A percentile compares a stretch with the other conserved stretches of the same genome.
These are phyloP conservation scores for Sedum album DNA, from an alignment of 164 flowering plant species.

Conservation along the genomic window DNA sequence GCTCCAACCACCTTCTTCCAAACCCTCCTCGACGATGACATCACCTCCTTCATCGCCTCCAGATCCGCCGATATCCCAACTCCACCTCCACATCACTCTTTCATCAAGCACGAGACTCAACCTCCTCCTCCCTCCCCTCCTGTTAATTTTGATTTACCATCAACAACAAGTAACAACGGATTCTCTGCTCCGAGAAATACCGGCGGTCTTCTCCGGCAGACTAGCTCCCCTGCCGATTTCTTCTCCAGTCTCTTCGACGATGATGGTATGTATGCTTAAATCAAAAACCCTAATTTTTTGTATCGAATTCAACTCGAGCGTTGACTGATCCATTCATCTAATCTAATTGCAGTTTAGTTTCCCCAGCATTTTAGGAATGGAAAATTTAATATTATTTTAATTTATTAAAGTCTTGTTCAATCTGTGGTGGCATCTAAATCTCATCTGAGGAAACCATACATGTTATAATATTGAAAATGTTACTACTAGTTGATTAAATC, in stretches of 20 bases:
- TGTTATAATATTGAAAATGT: neutral
- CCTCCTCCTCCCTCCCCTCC: neutral
- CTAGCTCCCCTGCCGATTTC: slow-evolving; percentile 1
- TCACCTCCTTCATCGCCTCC: neutral
- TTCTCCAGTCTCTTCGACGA: neutral
- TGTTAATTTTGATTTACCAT: neutral
- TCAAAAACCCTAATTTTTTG: neutral
- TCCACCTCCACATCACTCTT: neutral
- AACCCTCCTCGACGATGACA: neutral
- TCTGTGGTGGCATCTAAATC: neutral
- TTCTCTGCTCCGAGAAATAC: neutral
- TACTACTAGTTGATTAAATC: neutral
- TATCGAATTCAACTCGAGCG: neutral
- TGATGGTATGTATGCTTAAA: neutral
- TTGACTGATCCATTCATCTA: neutral
- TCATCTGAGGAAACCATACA: slow-evolving; percentile 1
- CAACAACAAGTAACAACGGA: neutral
- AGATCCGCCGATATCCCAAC: neutral
- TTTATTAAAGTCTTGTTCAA: neutral
- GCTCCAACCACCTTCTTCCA: neutral
- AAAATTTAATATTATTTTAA: neutral
- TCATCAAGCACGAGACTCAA: neutral
- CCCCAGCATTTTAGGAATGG: neutral
- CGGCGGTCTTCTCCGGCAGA: neutral
- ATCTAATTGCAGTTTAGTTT: neutral